Evolutionary conservation across 192 early-diverging fungal species (phyloP), one percentile per base, ranked within the genome.

Genomic region (Dispira simplex): DNA sequence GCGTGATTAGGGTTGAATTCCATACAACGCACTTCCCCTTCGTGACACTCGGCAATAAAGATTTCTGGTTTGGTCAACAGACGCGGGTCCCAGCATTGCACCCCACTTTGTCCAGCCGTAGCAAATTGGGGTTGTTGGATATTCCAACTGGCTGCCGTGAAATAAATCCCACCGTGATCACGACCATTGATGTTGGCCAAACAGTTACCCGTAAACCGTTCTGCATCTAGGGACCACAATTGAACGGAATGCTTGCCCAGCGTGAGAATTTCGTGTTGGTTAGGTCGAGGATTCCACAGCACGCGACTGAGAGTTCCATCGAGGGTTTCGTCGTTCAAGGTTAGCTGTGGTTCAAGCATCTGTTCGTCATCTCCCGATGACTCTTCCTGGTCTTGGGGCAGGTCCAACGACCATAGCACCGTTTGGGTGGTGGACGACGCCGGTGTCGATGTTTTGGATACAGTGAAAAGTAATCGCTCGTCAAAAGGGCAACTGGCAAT

Each of bases 1-100:
- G 88, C 84, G 18, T 21, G 54, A 25, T 56, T 56, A 28, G 54
- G 54, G 9, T 98, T 98, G 67, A 81, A 90, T 72, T 93, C 91
- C 2, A 96, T 55, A 12, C 79, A 78, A 25, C 85, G 79, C 27
- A 93, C 72, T 45, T 71, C 74, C n/a, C 77, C 73, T n/a, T 79
- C 72, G 66, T 98, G 95, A n/a, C 91, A 87, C 20, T 78, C 58
- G 10, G 67, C 52, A 39, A 63, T 63, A 11, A 46, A 52, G 13
- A 63, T 12, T 3, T 58, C 44, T 6, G 63, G 54, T 43, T 74
- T 72, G 77, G 72, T 77, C 43, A 73, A 64, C 2, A 79, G 71
- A 16, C 85, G 79, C 26, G 82, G 62, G 70, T 93, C 89, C 83
- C 86, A 90, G 11, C 86, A 80, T 32, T 77, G 75, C 3, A 95